A percentile compares a stretch with the other conserved stretches of the same genome.
phyloP scores from a whole-genome alignment of 768 basidiomycete genomes.

The Lactarius sanguifluus region DNA sequence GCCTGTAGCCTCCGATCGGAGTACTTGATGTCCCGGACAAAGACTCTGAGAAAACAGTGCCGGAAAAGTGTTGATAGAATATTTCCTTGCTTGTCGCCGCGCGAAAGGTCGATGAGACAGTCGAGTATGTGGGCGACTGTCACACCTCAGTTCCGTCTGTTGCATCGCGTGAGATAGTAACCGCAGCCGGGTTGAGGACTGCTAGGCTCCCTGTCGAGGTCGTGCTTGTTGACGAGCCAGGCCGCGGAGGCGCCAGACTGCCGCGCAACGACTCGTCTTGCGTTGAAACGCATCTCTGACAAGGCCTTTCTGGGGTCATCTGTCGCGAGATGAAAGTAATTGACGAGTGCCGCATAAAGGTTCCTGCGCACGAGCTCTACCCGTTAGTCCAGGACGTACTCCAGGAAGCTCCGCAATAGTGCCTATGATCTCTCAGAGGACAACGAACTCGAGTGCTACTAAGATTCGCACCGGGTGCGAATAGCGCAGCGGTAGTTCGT shows the following conservation, averaged over 20 bases:
- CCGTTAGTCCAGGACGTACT: constrained; percentile 72
- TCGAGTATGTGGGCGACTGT: constrained; percentile 93
- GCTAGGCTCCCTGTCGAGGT: constrained; percentile 56
- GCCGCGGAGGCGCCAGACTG: constrained; percentile 35
- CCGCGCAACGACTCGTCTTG: constrained; percentile 29
- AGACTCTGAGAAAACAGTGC: constrained; percentile 77
- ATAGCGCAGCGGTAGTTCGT: too few relatives aligned
- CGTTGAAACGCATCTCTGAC: constrained; percentile 8
- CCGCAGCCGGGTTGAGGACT: constrained; percentile 61
- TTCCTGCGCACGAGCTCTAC: constrained; percentile 90
- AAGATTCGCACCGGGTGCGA: too few relatives aligned
- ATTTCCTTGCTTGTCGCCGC: constrained; percentile 63
- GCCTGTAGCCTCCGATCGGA: constrained; percentile 70
- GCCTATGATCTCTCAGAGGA: constrained; percentile 78
- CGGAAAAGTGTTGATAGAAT: constrained; percentile 59
- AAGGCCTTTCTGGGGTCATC: constrained; percentile 26
- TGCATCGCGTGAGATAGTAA: constrained; percentile 82
- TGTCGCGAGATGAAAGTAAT: constrained; percentile 77
- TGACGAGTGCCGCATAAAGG: constrained; percentile 87
- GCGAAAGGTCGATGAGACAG: constrained; percentile 70
- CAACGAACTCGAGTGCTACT: constrained; percentile 55
- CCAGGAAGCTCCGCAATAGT: constrained; percentile 71
- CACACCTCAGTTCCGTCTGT: constrained; percentile 95
- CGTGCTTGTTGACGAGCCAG: not conserved
- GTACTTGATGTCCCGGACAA: constrained; percentile 83